Base-by-base conservation (phyloP, 2,329 filamentous ascomycete genomes). In the Pseudopithomyces maydicus region DNA sequence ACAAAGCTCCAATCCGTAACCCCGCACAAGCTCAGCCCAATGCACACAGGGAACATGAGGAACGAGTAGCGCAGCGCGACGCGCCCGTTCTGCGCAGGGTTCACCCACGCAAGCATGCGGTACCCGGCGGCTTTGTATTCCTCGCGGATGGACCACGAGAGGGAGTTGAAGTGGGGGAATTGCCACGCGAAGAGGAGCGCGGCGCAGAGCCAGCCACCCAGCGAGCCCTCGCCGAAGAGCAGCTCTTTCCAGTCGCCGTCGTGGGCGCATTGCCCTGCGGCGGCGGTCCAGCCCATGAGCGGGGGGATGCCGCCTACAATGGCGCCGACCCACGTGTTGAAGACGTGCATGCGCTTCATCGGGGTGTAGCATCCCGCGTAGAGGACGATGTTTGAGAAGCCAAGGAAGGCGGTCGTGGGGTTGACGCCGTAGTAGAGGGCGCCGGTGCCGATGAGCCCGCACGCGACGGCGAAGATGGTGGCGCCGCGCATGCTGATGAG, bases 211-310 rank as follows among this genome's bases (percentile, higher is more conserved):
- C 95, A 99, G 3, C 94, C 95, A 5, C 95, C 95, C 11, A 87
- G 78, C 23, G 81, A 84, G 74, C 86, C 69, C 74, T 88, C 73
- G 69, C 90, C 88, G 55, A 96, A 85, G 0, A 96, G 80, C 38
- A 96, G 83, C 71, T 95, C 91, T 47, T 84, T 82, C 88, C 90
- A 95, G 11, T 86, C 88, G 3, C 73, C 75, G 6, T 72, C 68
- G 29, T 78, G 77, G 8, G 92, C 92, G 43, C 88, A 89, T 75
- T 97, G 92, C 50, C 92, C 93, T 0, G 92, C 93, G 0, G 95
- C 95, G 0, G 95, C 95, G 15, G 92, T 91, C 95, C 95, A 99
- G 63, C 95, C 95, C 95, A 99, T 99, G 32, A 99, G 79, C 0
- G 95, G 95, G 0, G 95, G 94, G 55, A 99, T 96, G 1, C 90